These are phyloP conservation scores for Hypoxylon sp. DNA, from an alignment of 2,329 filamentous ascomycete species.

Conservation along the genomic window DNA sequence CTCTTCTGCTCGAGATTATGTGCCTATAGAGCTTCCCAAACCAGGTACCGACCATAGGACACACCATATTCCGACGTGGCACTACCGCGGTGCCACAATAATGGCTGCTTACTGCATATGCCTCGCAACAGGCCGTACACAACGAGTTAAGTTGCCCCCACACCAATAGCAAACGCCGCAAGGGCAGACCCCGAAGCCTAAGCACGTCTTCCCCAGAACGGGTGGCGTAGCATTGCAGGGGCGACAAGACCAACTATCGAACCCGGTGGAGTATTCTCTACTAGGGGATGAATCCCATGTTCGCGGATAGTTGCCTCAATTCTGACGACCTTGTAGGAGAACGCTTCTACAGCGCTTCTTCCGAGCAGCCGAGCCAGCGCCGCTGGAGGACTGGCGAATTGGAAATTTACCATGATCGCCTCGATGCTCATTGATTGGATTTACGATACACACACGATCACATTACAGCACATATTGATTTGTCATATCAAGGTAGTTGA, in stretches of 20 bases:
- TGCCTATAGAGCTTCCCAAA: conserved; percentile 34
- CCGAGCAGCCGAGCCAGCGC: conserved; percentile 33
- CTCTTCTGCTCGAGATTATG: conserved; percentile 7
- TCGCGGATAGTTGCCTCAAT: conserved; percentile 51
- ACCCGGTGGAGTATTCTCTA: conserved; percentile 34
- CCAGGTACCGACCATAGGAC: conserved; percentile 28
- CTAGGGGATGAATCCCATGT: conserved; percentile 48
- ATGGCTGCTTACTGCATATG: conserved; percentile 47
- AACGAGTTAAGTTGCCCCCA: conserved; percentile 39
- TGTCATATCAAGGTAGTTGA: conserved; percentile 8
- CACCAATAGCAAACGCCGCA: conserved; percentile 43
- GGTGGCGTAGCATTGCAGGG: conserved; percentile 45
- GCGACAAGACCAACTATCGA: conserved; percentile 41
- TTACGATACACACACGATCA: conserved; percentile 18
- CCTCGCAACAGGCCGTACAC: conserved; percentile 35
- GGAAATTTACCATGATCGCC: conserved; percentile 22
- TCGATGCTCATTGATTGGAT: conserved; percentile 28
- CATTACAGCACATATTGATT: conserved; percentile 17
- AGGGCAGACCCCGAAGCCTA: conserved; percentile 42
- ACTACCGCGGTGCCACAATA: conserved; percentile 35
- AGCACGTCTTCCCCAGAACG: conserved; percentile 43
- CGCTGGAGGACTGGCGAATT: conserved; percentile 23
- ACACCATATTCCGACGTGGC: conserved; percentile 37
- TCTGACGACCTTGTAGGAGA: conserved; percentile 44
- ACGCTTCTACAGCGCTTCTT: conserved; percentile 16